A percentile compares a stretch with the other conserved stretches of the same genome.
Evolutionary conservation across 208 protist species (phyloP).

Genomic region (Trypanosoma rangeli): DNA sequence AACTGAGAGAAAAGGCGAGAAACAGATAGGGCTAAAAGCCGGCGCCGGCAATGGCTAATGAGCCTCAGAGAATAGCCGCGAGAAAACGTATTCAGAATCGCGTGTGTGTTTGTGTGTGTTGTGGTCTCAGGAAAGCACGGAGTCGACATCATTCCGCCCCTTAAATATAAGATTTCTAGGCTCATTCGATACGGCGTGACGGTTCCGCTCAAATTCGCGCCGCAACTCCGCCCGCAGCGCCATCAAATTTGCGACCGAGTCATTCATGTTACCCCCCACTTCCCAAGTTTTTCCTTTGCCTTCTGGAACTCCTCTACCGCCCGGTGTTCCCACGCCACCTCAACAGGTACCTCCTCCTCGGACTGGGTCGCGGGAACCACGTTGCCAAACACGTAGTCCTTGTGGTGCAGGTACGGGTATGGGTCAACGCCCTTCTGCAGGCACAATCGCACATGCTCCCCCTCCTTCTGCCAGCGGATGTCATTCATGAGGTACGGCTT

Average conservation of each 20-base stretch:
- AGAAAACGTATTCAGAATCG: neutral
- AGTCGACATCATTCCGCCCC: conserved; percentile 36
- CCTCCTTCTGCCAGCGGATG: conserved; percentile 51
- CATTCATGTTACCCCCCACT: conserved; percentile 57
- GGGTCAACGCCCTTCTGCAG: conserved; percentile 91
- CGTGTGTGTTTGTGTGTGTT: neutral
- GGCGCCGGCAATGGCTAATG: neutral
- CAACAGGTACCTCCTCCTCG: conserved; percentile 47
- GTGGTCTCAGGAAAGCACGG: conserved; percentile 33
- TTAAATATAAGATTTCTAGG: conserved; percentile 60
- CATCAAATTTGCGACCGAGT: conserved; percentile 73
- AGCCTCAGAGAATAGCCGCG: neutral
- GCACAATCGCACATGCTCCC: conserved; percentile 85
- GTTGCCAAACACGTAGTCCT: conserved; percentile 85
- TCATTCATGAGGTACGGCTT: conserved; percentile 61
- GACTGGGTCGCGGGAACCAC: conserved; percentile 29
- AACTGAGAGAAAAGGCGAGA: conserved; percentile 7
- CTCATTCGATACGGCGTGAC: conserved; percentile 32
- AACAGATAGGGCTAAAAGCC: neutral
- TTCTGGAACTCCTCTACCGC: conserved; percentile 54
- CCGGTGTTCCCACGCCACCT: conserved; percentile 56
- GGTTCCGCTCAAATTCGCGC: conserved; percentile 36
- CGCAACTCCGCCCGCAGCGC: conserved; percentile 39
- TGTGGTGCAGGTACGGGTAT: conserved; percentile 85
- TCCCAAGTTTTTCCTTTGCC: conserved; percentile 76